These are phyloP conservation scores for Coleophoma eucalyptorum DNA, from an alignment of 2,329 filamentous ascomycete genomes.

Conservation along the genomic window DNA sequence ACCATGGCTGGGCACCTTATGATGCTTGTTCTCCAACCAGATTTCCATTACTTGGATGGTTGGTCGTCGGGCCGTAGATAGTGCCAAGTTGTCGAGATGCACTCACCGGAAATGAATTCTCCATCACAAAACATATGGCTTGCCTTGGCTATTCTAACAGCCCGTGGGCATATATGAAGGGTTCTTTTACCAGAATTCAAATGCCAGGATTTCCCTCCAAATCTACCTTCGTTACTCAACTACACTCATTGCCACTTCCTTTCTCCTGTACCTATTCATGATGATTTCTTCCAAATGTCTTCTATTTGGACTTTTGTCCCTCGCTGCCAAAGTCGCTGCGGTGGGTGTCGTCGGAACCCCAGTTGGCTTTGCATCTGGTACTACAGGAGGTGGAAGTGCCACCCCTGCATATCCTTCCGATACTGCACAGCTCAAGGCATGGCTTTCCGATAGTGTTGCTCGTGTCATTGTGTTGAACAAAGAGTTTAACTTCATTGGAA, in stretches of 20 bases:
- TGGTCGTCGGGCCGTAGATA: too few relatives aligned
- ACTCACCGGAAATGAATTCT: too few relatives aligned
- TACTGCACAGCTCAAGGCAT: conserved; percentile 51
- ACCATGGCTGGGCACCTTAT: too few relatives aligned
- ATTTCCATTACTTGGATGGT: too few relatives aligned
- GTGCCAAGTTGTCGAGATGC: too few relatives aligned
- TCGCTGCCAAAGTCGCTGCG: not conserved
- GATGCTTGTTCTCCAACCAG: too few relatives aligned
- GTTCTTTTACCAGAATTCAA: too few relatives aligned
- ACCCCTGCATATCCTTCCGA: conserved; percentile 47
- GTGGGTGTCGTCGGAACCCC: conserved; percentile 2
- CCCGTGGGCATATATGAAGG: too few relatives aligned
- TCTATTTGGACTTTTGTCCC: not conserved
- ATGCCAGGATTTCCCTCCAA: too few relatives aligned
- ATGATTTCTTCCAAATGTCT: not conserved
- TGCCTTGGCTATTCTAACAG: too few relatives aligned
- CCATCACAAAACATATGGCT: too few relatives aligned
- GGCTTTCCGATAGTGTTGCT: conserved; percentile 48
- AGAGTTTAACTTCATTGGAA: conserved; percentile 43
- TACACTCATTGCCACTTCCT: not conserved
- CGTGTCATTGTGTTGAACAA: conserved; percentile 57
- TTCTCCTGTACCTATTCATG: not conserved
- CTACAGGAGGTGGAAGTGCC: conserved; percentile 55
- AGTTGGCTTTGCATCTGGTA: conserved; percentile 29
- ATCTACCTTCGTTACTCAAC: not conserved